Conservation (phyloP, 805 yeast species). For the Ogataea ramenticola region DNA sequence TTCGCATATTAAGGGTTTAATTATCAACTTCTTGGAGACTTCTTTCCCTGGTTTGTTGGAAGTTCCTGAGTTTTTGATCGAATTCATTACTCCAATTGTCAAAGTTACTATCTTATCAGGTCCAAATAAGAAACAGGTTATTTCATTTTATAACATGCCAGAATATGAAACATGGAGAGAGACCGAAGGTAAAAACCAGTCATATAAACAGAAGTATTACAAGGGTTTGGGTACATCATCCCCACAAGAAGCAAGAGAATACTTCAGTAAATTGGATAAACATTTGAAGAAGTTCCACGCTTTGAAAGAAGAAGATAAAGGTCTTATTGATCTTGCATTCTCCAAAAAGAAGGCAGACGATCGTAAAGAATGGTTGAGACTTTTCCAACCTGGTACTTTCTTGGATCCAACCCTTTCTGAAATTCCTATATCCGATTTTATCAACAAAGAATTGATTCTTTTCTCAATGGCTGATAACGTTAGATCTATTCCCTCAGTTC, state of each 20-base stretch:
- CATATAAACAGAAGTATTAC: conserved; percentile 93
- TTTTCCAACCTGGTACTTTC: conserved; percentile 86
- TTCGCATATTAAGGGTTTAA: conserved; percentile 91
- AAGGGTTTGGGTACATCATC: conserved; percentile 98
- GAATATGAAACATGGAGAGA: conserved; percentile 94
- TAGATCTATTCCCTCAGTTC: conserved; percentile 87
- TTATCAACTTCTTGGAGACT: conserved; percentile 87
- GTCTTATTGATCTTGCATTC: conserved; percentile 82
- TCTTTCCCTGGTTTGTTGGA: conserved; percentile 90
- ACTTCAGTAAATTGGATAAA: conserved; percentile 74
- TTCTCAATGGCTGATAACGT: conserved; percentile 96
- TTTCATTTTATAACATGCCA: conserved; percentile 90
- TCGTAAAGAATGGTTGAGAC: conserved; percentile 93
- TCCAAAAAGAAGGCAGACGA: conserved; percentile 94
- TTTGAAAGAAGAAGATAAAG: conserved; percentile 69
- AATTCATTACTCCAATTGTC: conserved; percentile 94
- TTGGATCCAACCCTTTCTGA: conserved; percentile 67
- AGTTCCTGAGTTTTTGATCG: conserved; percentile 86
- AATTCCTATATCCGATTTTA: conserved; percentile 89
- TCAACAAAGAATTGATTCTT: conserved; percentile 88
- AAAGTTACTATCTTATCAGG: conserved; percentile 76
- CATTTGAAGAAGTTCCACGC: conserved; percentile 84
- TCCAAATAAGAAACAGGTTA: conserved; percentile 38
- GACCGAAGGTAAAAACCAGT: conserved; percentile 60
- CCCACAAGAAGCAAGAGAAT: conserved; percentile 76